Evolutionary conservation across 1,139 yeast species (phyloP).

Genomic region (Candida pseudoviswanathii): DNA sequence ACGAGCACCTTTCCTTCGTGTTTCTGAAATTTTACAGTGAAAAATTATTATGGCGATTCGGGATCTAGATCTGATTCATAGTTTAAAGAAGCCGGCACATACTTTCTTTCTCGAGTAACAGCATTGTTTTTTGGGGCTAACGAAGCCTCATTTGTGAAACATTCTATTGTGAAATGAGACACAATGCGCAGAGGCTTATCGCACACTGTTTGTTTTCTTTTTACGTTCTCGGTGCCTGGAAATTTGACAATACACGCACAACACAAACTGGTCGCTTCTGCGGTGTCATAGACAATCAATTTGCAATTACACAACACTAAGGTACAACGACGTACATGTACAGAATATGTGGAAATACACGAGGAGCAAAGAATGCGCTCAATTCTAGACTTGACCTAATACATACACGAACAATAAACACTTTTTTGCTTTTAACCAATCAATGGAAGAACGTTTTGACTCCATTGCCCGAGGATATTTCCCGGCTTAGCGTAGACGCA

Average conservation of each 20-base stretch:
- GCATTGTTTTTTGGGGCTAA: neutral
- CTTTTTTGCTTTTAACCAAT: neutral
- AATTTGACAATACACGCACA: neutral
- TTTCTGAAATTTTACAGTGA: too few relatives aligned
- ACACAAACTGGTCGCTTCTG: too few relatives aligned
- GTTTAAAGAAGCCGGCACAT: neutral
- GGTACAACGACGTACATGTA: neutral
- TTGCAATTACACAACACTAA: neutral
- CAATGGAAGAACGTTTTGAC: constrained; percentile 48
- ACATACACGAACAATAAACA: neutral
- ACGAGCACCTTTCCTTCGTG: too few relatives aligned
- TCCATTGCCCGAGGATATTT: constrained; percentile 46
- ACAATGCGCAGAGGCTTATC: neutral
- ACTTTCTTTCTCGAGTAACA: too few relatives aligned
- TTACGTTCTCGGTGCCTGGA: neutral
- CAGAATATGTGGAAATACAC: neutral
- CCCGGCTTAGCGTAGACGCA: constrained; percentile 53
- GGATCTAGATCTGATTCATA: neutral
- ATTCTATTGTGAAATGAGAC: neutral
- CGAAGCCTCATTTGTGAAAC: constrained; percentile 3
- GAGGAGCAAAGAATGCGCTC: neutral
- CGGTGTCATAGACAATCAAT: too few relatives aligned
- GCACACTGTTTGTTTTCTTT: neutral
- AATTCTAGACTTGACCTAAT: neutral
- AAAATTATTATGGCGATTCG: neutral